phyloP scores from a whole-genome alignment of 73 alveolate genomes.

The Diophrys appendiculata region DNA sequence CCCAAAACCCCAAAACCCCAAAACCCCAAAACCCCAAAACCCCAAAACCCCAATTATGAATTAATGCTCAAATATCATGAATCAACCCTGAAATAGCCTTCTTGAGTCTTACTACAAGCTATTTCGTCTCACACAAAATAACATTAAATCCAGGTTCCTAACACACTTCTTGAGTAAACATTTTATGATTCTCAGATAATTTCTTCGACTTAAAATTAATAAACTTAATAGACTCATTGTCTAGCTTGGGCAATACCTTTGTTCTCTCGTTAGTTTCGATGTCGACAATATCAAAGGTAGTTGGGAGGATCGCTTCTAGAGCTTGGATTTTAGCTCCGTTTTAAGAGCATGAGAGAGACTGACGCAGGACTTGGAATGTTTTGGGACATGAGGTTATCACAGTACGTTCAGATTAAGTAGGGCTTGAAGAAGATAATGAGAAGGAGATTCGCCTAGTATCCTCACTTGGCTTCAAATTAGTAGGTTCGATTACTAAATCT shows the following conservation, averaged over 20 bases:
- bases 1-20: not conserved
- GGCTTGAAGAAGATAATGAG: not conserved
- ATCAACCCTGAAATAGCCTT: too few relatives aligned
- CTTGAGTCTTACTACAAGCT: not conserved
- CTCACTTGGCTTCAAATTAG: not conserved
- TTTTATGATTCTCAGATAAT: not conserved
- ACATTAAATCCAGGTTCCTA: not conserved
- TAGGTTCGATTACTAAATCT: not conserved
- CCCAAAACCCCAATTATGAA: too few relatives aligned
- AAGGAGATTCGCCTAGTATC: not conserved
- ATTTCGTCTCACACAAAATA: not conserved
- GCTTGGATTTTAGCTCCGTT: not conserved
- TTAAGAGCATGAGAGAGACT: not conserved
- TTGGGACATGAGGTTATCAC: not conserved
- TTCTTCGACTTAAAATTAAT: too few relatives aligned
- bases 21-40: not conserved
- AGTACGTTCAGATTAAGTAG: too few relatives aligned
- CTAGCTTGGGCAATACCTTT: not conserved
- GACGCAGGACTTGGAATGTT: not conserved
- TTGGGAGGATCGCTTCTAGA: not conserved
- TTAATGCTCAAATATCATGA: too few relatives aligned
- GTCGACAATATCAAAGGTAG: not conserved
- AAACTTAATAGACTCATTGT: not conserved
- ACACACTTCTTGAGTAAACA: not conserved
- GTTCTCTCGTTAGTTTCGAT: not conserved